Evolutionary conservation across 805 yeast genomes (phyloP), one percentile per base, ranked within the genome.

Genomic region (Millerozyma acaciae): DNA sequence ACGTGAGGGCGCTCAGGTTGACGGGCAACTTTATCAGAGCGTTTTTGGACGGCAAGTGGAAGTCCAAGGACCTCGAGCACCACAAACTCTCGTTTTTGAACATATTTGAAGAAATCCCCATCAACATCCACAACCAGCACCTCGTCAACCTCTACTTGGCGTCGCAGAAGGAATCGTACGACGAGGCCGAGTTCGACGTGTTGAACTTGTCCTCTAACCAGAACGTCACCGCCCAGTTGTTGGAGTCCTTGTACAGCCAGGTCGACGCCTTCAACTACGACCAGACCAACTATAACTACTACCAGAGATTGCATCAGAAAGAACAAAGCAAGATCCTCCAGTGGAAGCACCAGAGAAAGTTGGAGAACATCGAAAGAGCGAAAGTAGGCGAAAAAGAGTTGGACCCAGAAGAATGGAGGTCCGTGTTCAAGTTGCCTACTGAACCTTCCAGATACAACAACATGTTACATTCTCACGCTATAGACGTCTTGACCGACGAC

Each of bases 391-490:
- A 79, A 51, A 65, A 71, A 30, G 70, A 65, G 34, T 56, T 72
- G 45, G 73, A 72, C 48, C 75, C 77, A 29, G 65, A 70, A 30
- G 88, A 79, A 53, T 84, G 88, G 88, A 73, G 70, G 48, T 58
- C 73, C 28, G 60, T 74, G 21, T 81, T 76, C 66, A 78, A 72
- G 54, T 71, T 81, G 43, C 88, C 89, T 17, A 72, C 63, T 28
- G 88, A 81, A 55, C 90, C 94, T 20, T 76, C 85, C 13, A 72
- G 89, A 51, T 74, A 76, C 45, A 87, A 84, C 48, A 80, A 78
- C 57, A 62, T 85, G 60, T 72, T 84, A 42, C 68, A 75, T 43
- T 71, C 82, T 35, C 78, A 82, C 34, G 78, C 80, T 51, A 76
- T 84, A 40, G 79, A 78, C 52, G 77, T 76, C 47, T 76, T 77